Percentiles rank a stretch among this genome's conserved stretches.
Evolutionary conservation across 805 yeast species (phyloP).

Genomic region (Myxozyma melibiosi): DNA sequence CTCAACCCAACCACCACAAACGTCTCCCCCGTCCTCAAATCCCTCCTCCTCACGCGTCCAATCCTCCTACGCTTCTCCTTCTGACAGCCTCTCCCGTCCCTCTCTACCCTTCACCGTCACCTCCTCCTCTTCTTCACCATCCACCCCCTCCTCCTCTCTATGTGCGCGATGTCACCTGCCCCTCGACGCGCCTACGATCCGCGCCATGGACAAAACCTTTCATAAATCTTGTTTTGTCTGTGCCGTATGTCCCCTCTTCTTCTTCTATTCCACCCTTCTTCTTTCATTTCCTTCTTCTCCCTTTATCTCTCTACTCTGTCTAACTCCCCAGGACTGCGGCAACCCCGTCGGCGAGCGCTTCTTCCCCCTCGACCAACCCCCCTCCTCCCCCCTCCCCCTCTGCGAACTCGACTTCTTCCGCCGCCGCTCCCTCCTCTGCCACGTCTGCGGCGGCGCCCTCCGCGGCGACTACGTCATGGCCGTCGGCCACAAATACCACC

Average conservation of each 20-base stretch:
- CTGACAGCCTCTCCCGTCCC: not conserved
- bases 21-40: not conserved
- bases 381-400: slow-evolving; percentile 70
- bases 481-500: slow-evolving; percentile 85
- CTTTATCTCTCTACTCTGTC: not conserved
- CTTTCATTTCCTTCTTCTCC: not conserved
- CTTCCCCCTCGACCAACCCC: slow-evolving; percentile 75
- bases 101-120: not conserved
- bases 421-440: slow-evolving; percentile 81
- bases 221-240: slow-evolving; percentile 33
- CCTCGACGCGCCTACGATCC: slow-evolving; percentile 26
- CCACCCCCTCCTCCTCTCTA: not conserved
- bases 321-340: slow-evolving; percentile 61
- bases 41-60: not conserved
- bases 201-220: slow-evolving; percentile 25
- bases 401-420: slow-evolving; percentile 94
- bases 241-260: slow-evolving; percentile 18
- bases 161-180: slow-evolving; percentile 24
- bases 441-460: slow-evolving; percentile 79
- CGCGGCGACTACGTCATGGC: slow-evolving; percentile 95
- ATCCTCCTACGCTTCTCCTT: not conserved
- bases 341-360: slow-evolving; percentile 80
- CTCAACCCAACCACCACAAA: not conserved
- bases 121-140: not conserved
- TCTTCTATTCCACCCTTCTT: slow-evolving; percentile 3